Evolutionary conservation across 2,329 filamentous ascomycete genomes (phyloP).

Genomic region (Hirsutella minnesotensis): DNA sequence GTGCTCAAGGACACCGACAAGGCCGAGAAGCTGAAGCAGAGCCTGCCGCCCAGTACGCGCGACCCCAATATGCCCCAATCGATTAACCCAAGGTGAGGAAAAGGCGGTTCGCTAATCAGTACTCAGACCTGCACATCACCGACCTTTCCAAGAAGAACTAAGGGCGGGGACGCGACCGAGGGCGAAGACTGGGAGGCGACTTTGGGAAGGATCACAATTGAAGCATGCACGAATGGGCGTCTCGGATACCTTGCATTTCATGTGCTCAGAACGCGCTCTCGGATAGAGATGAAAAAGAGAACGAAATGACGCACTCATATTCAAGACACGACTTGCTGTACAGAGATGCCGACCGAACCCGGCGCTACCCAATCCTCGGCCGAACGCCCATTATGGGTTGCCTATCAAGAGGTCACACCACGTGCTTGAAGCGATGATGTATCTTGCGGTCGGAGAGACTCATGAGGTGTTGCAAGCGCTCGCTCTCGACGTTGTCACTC

Average conservation of each 20-base stretch:
- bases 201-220: conserved; percentile 18
- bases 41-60: conserved; percentile 81
- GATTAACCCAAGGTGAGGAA: too few species aligned
- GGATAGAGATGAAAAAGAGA: conserved; percentile 24
- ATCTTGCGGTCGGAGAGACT: conserved; percentile 9
- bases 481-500: conserved; percentile 23
- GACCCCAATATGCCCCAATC: background rate
- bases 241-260: conserved; percentile 43
- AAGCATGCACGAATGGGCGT: conserved; percentile 37
- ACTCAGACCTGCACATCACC: conserved; percentile 37
- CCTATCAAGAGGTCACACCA: conserved; percentile 8
- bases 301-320: conserved; percentile 20
- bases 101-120: too few species aligned
- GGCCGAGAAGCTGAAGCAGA: conserved; percentile 99
- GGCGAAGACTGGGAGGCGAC: conserved; percentile 3
- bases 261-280: conserved; percentile 27
- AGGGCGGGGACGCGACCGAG: conserved; percentile 5
- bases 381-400: background rate
- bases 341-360: too few species aligned
- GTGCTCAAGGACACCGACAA: conserved; percentile 98
- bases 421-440: conserved; percentile 12
- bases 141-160: conserved; percentile 44
- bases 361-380: background rate
- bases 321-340: background rate
- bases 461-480: conserved; percentile 16